Percentiles rank a stretch among this genome's conserved stretches.
These are phyloP conservation scores for Russula foetens DNA, from an alignment of 768 basidiomycete species.

Conservation along the genomic window DNA sequence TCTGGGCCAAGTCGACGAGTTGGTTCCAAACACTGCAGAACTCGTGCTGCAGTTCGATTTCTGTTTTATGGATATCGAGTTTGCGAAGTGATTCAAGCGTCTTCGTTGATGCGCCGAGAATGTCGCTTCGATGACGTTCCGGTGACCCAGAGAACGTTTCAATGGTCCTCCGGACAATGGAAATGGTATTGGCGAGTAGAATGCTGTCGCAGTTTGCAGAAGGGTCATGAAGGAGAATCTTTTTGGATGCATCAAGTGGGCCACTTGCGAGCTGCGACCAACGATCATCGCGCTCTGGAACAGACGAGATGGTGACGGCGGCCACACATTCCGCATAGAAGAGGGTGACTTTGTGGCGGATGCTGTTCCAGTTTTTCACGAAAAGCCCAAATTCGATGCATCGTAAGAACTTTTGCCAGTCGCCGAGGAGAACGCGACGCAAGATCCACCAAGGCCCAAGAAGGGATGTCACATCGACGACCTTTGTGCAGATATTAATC, in stretches of 20 bases:
- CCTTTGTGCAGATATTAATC: conserved; percentile 5
- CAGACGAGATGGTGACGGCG: neutral
- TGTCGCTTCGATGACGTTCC: neutral
- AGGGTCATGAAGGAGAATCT: neutral
- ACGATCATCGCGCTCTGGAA: neutral
- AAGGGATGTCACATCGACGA: neutral
- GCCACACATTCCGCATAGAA: conserved; percentile 3
- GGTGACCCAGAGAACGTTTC: neutral
- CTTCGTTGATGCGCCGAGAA: neutral
- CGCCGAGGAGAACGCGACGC: neutral
- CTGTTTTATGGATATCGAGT: neutral
- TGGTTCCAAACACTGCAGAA: neutral
- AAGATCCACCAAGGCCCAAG: conserved; percentile 5
- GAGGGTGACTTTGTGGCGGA: neutral
- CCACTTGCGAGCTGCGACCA: neutral
- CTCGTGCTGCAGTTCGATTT: neutral
- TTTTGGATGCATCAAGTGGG: neutral
- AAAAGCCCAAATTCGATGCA: conserved; percentile 4
- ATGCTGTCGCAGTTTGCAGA: neutral
- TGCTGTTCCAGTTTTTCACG: neutral
- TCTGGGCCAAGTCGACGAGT: neutral
- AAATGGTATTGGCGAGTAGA: neutral
- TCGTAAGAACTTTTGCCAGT: neutral
- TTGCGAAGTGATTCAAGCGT: neutral
- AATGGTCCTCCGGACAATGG: neutral